Evolutionary conservation across 139 green algal genomes (phyloP).

Genomic region (Diplosphaera chodatii): DNA sequence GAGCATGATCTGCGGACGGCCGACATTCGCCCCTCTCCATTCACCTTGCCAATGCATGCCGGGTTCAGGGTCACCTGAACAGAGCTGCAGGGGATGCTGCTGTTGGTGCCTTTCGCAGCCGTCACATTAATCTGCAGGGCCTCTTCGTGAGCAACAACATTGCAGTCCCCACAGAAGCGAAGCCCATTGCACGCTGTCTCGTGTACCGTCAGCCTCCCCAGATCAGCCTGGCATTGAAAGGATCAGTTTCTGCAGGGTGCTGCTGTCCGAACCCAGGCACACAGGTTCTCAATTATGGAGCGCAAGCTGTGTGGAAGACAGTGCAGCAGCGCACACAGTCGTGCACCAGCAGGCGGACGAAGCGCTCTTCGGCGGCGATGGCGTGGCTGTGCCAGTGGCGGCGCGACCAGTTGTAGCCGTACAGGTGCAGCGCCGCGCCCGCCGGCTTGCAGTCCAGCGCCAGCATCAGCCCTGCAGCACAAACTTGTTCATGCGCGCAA

Average conservation of each 20-base stretch:
- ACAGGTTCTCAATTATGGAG: too few species aligned
- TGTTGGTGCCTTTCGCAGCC: not conserved
- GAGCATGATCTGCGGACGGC: too few species aligned
- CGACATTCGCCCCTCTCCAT: too few species aligned
- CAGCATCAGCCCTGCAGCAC: conserved; percentile 4
- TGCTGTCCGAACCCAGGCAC: too few species aligned
- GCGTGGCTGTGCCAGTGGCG: not conserved
- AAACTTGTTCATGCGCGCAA: too few species aligned
- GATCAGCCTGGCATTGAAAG: not conserved
- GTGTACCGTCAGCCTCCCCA: not conserved
- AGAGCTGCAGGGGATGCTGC: not conserved
- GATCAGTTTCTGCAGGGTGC: too few species aligned
- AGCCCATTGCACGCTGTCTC: not conserved
- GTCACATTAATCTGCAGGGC: too few species aligned
- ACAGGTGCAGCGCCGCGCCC: not conserved
- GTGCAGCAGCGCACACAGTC: not conserved
- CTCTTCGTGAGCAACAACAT: not conserved
- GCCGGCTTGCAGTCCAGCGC: not conserved
- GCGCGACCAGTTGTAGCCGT: conserved; percentile 6
- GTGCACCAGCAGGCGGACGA: not conserved
- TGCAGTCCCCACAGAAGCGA: not conserved
- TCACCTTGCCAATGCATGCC: too few species aligned
- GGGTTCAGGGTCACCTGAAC: not conserved
- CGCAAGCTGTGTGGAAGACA: not conserved
- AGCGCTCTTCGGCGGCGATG: not conserved